Conservation (phyloP, 2,329 filamentous ascomycete genomes). For the Colletotrichum destructivum region DNA sequence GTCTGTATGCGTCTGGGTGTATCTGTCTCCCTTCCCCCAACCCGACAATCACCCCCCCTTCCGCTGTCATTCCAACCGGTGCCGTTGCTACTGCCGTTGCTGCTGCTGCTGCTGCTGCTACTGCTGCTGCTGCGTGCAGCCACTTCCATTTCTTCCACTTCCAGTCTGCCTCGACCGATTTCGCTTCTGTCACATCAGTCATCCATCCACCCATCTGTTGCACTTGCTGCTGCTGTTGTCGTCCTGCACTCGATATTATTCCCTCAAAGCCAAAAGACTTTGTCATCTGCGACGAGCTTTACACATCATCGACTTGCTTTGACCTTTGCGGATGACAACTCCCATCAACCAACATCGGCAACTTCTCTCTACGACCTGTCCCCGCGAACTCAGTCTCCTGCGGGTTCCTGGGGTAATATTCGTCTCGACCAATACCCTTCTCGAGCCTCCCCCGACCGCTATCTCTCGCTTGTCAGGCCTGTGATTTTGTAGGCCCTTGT, state of each 20-base stretch:
- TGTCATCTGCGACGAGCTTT: not conserved
- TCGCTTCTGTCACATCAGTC: conserved; percentile 36
- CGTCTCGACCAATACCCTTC: conserved; percentile 33
- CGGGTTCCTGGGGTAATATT: conserved; percentile 16
- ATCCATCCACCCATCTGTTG: conserved; percentile 8
- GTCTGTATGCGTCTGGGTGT: not conserved
- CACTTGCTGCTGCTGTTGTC: not conserved
- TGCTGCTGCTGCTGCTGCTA: not conserved
- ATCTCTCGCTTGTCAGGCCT: conserved; percentile 29
- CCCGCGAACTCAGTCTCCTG: not conserved
- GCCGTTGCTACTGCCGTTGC: not conserved
- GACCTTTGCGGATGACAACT: not conserved
- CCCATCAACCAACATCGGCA: not conserved
- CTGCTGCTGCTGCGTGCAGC: not conserved
- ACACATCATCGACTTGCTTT: not conserved
- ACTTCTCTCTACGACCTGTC: not conserved
- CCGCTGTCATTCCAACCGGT: conserved; percentile 10
- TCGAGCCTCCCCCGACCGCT: conserved; percentile 25
- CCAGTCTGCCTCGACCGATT: not conserved
- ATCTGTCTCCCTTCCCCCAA: not conserved
- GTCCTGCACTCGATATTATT: conserved; percentile 16
- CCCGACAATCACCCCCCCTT: conserved; percentile 10
- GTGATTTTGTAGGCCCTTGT: conserved; percentile 20
- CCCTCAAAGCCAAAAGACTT: conserved; percentile 9
- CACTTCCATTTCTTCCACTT: conserved; percentile 19